Percentiles rank a stretch among this genome's conserved stretches.
phyloP scores from a whole-genome alignment of 495 filamentous ascomycete species.

The Antarctomyces pellizariae region DNA sequence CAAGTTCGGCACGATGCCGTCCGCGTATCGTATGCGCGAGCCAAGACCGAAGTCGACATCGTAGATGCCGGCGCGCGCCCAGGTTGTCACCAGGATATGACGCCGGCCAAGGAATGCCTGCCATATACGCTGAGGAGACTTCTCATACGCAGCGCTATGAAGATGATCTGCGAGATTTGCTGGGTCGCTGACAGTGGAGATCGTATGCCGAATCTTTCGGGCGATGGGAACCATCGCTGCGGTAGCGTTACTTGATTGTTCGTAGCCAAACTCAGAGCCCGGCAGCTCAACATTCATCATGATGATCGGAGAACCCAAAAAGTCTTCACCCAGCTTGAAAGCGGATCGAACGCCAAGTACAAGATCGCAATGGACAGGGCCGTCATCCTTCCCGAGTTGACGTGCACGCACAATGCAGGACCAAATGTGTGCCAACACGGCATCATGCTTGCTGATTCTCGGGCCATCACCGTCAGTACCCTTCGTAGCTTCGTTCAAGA shows the following conservation, averaged over 20 bases:
- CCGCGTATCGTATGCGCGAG: conserved; percentile 12
- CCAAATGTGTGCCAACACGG: conserved; percentile 19
- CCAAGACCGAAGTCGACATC: conserved; percentile 16
- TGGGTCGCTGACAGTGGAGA: no score
- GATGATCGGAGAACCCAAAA: conserved; percentile 16
- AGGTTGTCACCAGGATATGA: conserved; percentile 18
- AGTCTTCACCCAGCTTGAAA: not conserved
- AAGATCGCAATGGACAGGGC: no score
- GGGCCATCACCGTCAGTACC: conserved; percentile 1
- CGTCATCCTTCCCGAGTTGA: conserved; percentile 4
- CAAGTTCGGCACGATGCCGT: conserved; percentile 16
- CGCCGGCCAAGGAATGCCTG: conserved; percentile 15
- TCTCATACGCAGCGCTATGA: conserved; percentile 16
- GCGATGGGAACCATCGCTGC: no score
- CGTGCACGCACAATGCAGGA: conserved; percentile 16
- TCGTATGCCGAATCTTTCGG: no score
- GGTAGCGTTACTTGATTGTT: no score
- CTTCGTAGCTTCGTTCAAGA: conserved; percentile 1
- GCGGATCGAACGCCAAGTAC: no score
- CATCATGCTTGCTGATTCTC: conserved; percentile 16
- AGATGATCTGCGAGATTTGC: conserved; percentile 14
- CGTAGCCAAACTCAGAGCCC: conserved; percentile 6
- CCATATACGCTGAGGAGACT: conserved; percentile 17
- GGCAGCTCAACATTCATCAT: conserved; percentile 7
- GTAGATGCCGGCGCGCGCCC: conserved; percentile 15